Base-by-base conservation (phyloP, 2,329 filamentous ascomycete genomes). In the Xylaria sp. region DNA sequence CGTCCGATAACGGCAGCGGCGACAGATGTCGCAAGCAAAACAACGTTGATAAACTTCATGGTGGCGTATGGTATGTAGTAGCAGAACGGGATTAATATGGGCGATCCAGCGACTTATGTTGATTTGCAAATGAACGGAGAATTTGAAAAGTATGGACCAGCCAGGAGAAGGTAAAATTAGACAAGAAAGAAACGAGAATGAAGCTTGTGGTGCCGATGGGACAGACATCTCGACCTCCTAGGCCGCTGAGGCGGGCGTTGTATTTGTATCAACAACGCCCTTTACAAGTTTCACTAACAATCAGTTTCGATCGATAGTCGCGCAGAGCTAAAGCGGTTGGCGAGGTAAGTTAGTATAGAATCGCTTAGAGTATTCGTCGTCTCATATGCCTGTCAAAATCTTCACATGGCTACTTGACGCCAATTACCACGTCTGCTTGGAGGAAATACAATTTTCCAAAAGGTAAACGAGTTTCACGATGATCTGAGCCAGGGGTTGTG, bases 21-120 rank as follows among this genome's bases (percentile, higher is more conserved):
- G 15, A 57, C 60, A 21, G 65, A 52, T 23, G 68, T 55, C 31
- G 63, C 64, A 8, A 72, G 52, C n/a, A 65, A 41, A 17, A 70
- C 35, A 41, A 71, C 53, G 44, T 67, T 60, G 37, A 63, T 40
- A 64, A 71, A 65, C 64, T 67, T 69, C 66, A 70, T 71, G 38
- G 13, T 66, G 58, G 11, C 8, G 10, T 38, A 21, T 19, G 19
- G 10, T 38, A 21, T 19, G 19, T 29, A 23, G n/a, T 10, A 6
- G 10, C 11, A 10, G 54, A 25, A 40, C 1, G 4, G 31, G n/a
- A 31, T 27, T 11, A 49, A 29, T 19, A 19, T 44, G 11, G 41
- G 21, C 27, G 35, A 11, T n/a, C 43, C 27, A 19, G n/a, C 49
- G 25, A 38, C 25, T 19, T 33, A 35, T 27, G 19, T 9, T 29